These are phyloP conservation scores for Arthrinium puccinioides DNA, from an alignment of 2,329 filamentous ascomycete genomes.

Conservation along the genomic window DNA sequence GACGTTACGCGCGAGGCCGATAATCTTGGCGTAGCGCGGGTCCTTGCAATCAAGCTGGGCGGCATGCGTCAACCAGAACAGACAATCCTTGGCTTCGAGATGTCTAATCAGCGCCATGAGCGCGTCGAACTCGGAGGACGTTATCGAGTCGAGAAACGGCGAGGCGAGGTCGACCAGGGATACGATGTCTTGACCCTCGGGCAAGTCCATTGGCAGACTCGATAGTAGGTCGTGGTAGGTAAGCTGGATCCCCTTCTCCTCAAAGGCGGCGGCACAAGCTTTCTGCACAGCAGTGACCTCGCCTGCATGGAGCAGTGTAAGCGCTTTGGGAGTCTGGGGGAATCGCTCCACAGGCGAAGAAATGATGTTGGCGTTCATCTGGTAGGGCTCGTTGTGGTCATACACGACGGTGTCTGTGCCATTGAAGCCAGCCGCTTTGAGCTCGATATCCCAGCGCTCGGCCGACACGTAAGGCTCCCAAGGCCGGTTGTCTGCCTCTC, in stretches of 20 bases:
- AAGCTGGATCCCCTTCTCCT: too few species aligned
- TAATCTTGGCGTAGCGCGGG: not conserved
- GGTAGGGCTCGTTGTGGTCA: not conserved
- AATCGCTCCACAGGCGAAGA: too few species aligned
- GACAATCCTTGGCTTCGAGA: not conserved
- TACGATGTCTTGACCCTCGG: not conserved
- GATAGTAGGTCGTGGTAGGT: too few species aligned
- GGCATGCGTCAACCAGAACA: constrained; percentile 1
- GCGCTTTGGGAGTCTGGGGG: too few species aligned
- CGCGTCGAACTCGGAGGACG: not conserved
- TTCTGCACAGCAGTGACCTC: too few species aligned
- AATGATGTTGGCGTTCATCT: not conserved
- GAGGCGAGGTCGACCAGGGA: not conserved
- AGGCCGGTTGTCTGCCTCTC: not conserved
- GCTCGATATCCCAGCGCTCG: constrained; percentile 2
- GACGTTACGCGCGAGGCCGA: not conserved
- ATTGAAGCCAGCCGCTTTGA: not conserved
- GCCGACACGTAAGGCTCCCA: not conserved
- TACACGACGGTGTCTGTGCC: constrained; percentile 1
- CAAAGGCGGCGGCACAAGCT: too few species aligned
- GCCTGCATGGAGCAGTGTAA: too few species aligned
- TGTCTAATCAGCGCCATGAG: not conserved
- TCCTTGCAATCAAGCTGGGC: not conserved
- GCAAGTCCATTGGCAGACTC: too few species aligned
- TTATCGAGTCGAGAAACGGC: not conserved